Base-by-base conservation (phyloP, 2,329 filamentous ascomycete species). In the Pseudogymnoascus sp. region DNA sequence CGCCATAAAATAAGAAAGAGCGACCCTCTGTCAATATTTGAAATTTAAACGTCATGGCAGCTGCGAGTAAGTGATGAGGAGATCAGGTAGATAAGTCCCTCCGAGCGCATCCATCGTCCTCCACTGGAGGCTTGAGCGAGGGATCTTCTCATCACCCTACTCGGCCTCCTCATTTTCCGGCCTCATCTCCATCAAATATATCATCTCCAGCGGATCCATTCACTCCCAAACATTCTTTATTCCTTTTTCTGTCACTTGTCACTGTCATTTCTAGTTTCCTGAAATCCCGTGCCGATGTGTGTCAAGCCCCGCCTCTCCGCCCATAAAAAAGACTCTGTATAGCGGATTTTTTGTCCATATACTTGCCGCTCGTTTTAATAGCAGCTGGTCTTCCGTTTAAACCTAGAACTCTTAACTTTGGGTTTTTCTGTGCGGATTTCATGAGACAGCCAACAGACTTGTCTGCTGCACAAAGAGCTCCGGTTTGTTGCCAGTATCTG, bases 311-410 rank as follows among this genome's bases (percentile, higher is more conserved):
- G 48, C 48, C 48, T 55, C 48, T 17, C 29, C 48, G 17, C 13
- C n/a, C 48, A 55, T 55, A 55, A 55, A 51, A 55, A 55, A 55
- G 48, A 55, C 25, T 59, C 15, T 59, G 58, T 39, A 39, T 59
- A 59, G 27, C 38, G 7, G 33, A 39, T 59, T 33, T 39, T 33
- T 59, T 27, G 58, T 59, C 58, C 58, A 59, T 59, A 59, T 59
- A 59, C 17, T 29, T 59, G 17, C 58, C 17, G 17, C 58, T 59
- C 35, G 35, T 59, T 59, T 59, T 25, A 10, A 38, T 38, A 41
- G 33, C 58, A 38, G 33, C 38, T 59, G 21, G 25, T 59, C 27
- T 10, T 38, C 21, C n/a, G 13, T 38, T 59, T 59, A n/a, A 41
- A 27, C 58, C 58, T 59, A 59, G 17, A 59, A 39, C 38, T 27